Conservation (phyloP, 768 basidiomycete genomes). For the Mycena filopes region DNA sequence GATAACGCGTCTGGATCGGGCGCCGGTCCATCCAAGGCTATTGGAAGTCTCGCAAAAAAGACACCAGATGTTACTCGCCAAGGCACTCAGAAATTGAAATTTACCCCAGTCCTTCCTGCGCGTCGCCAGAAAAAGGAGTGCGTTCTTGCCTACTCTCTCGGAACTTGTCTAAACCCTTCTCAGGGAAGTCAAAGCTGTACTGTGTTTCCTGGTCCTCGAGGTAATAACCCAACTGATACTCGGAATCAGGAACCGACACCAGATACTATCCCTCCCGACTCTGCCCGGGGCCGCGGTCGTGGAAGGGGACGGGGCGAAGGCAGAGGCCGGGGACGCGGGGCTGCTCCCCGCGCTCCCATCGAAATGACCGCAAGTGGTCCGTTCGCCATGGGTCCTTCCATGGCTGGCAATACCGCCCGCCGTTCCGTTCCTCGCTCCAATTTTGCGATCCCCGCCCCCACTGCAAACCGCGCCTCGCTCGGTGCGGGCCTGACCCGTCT, state of each 20-base stretch:
- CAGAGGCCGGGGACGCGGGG: constrained; percentile 46
- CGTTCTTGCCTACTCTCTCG: constrained; percentile 26
- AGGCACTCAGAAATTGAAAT: constrained; percentile 82
- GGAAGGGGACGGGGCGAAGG: constrained; percentile 53
- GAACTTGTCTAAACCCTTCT: constrained; percentile 19
- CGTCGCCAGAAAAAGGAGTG: constrained; percentile 82
- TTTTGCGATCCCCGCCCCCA: constrained; percentile 60
- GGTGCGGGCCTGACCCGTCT: constrained; percentile 63
- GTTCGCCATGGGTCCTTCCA: constrained; percentile 86
- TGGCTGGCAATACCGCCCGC: constrained; percentile 67
- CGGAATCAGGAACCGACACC: constrained; percentile 57
- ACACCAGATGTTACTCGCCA: constrained; percentile 76
- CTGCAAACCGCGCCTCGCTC: constrained; percentile 49
- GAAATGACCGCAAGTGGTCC: constrained; percentile 91
- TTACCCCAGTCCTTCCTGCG: constrained; percentile 80
- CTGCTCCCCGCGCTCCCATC: constrained; percentile 58
- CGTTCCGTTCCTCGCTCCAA: constrained; percentile 65
- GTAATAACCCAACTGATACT: constrained; percentile 18
- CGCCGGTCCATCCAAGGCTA: constrained; percentile 62
- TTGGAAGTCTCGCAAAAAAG: constrained; percentile 81
- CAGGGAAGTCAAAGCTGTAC: constrained; percentile 75
- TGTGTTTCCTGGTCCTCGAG: constrained; percentile 34
- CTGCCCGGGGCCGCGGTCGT: constrained; percentile 55
- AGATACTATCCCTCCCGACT: constrained; percentile 43
- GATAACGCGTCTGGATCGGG: constrained; percentile 48